Evolutionary conservation across 495 filamentous ascomycete genomes (phyloP), one percentile per base, ranked within the genome.

Genomic region (Lasiosphaeria ovina): DNA sequence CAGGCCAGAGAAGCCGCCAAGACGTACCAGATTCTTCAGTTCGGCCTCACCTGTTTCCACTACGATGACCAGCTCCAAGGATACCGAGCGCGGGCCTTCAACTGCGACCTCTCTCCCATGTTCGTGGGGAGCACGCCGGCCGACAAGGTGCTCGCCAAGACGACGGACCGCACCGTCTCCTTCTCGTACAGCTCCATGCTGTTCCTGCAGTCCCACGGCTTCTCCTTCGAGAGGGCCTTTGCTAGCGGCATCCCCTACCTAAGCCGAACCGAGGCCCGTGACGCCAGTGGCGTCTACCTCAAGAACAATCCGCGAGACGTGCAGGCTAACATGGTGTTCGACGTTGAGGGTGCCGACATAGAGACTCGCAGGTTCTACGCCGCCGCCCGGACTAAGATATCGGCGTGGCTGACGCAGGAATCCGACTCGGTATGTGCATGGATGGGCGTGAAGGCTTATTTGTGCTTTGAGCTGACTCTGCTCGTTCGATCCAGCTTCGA

Each of bases 241-340:
- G 76, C 63, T 0, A 63, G 75, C 9, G 91, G 91, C 10, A 77
- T 93, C 6, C 77, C 77, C 4, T 94, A 93, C 69, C 72, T 96
- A 5, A 90, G 87, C 32, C 79, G 82, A 47, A 73, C 80, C 6
- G 91, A 93, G 65, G 85, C 87, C 56, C 66, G 71, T 3, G 44
- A 66, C 35, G 79, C 81, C 4, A 65, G 38, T 1, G 38, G 14
- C 0, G 38, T 42, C 8, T 42, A 9, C 14, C 38, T 42, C 38
- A 9, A 14, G 38, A 42, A 42, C 3, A 42, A 42, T 14, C 38
- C 38, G 7, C 38, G 38, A 42, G 38, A 42, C 8, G 38, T 42
- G 8, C 8, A 42, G 38, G 38, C 14, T 42, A 14, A 42, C 38
- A 42, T 42, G 8, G 38, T 9, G 7, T 8, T 42, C 38, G 14